Conservation (phyloP, 768 basidiomycete genomes). For the Lanmaoa pseudosensibilis region DNA sequence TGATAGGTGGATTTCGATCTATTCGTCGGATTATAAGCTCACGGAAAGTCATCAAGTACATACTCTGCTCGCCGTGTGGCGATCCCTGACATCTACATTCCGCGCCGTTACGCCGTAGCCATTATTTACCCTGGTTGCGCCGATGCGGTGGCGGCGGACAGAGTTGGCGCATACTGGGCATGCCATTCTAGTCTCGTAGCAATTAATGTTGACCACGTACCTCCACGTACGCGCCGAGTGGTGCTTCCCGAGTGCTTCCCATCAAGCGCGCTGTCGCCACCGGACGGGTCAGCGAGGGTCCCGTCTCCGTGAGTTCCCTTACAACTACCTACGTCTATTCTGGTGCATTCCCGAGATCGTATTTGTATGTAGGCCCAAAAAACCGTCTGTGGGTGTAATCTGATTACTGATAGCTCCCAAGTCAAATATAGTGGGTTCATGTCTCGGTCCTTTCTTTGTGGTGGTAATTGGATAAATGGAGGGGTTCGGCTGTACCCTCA, state of each 20-base stretch:
- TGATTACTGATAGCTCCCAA: background rate
- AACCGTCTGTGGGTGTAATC: background rate
- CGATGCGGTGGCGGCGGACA: background rate
- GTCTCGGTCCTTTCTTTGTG: no score
- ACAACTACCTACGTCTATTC: background rate
- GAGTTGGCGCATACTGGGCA: background rate
- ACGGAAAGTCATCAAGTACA: background rate
- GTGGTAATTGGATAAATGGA: background rate
- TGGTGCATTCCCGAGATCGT: background rate
- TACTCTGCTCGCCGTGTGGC: background rate
- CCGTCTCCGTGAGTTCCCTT: background rate
- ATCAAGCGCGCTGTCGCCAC: background rate
- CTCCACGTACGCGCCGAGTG: background rate
- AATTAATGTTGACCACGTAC: background rate
- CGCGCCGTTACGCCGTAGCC: conserved; percentile 1
- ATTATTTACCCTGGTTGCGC: background rate
- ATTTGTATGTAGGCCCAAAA: background rate
- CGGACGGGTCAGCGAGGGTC: background rate
- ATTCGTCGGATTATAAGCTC: background rate
- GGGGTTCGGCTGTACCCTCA: background rate
- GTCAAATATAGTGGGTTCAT: background rate
- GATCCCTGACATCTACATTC: background rate
- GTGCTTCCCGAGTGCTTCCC: background rate
- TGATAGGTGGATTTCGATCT: background rate
- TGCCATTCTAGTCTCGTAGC: background rate